Evolutionary conservation across 23 red algal species (phyloP).

Genomic region (Chondrus crispus): DNA sequence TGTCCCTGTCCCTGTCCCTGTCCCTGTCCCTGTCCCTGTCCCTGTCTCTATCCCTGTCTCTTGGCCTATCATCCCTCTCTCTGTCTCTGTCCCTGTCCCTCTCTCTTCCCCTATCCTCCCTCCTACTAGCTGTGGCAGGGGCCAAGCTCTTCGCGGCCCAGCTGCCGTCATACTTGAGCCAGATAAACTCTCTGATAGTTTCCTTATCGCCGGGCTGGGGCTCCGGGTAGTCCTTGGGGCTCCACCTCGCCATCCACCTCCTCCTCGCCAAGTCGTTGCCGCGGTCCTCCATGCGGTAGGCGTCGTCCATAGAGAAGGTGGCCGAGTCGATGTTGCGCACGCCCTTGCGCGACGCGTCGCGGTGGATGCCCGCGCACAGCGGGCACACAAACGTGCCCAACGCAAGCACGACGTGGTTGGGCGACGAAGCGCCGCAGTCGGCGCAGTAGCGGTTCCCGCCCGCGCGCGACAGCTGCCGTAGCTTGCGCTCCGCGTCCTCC

Average conservation of each 20-base stretch:
- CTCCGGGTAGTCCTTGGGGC: conserved; percentile 69
- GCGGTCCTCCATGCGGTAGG: conserved; percentile 64
- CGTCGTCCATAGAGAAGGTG: conserved; percentile 74
- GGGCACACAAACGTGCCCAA: conserved; percentile 79
- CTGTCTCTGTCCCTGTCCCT: background rate
- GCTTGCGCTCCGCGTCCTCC: conserved; percentile 69
- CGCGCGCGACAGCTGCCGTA: conserved; percentile 1
- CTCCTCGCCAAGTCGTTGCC: conserved; percentile 63
- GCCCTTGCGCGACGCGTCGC: conserved; percentile 64
- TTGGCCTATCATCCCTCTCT: background rate
- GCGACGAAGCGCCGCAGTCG: conserved; percentile 64
- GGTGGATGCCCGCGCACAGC: conserved; percentile 71
- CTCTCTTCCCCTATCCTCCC: conserved; percentile 2
- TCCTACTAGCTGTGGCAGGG: background rate
- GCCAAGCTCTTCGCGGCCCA: conserved; percentile 51
- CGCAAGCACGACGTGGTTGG: conserved; percentile 64
- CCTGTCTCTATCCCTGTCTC: background rate
- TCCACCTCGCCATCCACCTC: conserved; percentile 78
- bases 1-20: background rate
- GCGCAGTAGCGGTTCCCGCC: conserved; percentile 77
- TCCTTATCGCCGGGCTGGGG: conserved; percentile 55
- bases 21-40: conserved; percentile 13
- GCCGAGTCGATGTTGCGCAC: conserved; percentile 68
- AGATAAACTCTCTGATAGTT: conserved; percentile 69
- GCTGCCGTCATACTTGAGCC: conserved; percentile 87